A percentile compares a stretch with the other conserved stretches of the same genome.
Conservation (phyloP, 176 grass and related monocot genomes). For the Avena sativa region DNA sequence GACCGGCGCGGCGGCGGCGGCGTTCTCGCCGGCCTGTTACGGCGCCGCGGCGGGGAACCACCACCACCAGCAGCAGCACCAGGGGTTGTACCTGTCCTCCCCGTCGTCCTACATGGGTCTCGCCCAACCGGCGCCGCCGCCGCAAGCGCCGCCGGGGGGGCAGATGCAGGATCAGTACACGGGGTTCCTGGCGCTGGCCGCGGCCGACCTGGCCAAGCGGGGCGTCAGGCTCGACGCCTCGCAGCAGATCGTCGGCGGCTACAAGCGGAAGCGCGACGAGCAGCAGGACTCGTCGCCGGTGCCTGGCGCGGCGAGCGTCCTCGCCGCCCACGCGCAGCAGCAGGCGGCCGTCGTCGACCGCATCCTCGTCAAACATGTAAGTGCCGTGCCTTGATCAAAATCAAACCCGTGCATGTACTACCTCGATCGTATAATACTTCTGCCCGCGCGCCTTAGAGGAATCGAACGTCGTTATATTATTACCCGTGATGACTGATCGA, state of each 20-base stretch:
- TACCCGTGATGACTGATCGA: background rate
- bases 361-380: slow-evolving; percentile 65
- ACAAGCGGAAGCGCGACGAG: slow-evolving; percentile 51
- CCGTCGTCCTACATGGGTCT: background rate
- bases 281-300: background rate
- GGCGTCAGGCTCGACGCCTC: slow-evolving; percentile 51
- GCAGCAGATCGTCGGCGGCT: background rate
- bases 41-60: background rate
- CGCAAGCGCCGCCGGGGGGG: background rate
- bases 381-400: background rate
- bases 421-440: background rate
- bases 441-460: background rate
- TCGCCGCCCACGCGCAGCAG: slow-evolving; percentile 44
- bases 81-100: background rate
- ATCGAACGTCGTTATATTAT: background rate
- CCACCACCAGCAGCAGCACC: background rate
- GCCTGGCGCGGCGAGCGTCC: slow-evolving; percentile 23
- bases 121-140: background rate
- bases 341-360: slow-evolving; percentile 67
- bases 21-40: slow-evolving; percentile 3
- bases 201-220: slow-evolving; percentile 42
- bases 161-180: slow-evolving; percentile 16
- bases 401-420: background rate
- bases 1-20: background rate
- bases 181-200: background rate